Base-by-base conservation (phyloP, 2,329 filamentous ascomycete species). In the Fusarium praegraminearum region DNA sequence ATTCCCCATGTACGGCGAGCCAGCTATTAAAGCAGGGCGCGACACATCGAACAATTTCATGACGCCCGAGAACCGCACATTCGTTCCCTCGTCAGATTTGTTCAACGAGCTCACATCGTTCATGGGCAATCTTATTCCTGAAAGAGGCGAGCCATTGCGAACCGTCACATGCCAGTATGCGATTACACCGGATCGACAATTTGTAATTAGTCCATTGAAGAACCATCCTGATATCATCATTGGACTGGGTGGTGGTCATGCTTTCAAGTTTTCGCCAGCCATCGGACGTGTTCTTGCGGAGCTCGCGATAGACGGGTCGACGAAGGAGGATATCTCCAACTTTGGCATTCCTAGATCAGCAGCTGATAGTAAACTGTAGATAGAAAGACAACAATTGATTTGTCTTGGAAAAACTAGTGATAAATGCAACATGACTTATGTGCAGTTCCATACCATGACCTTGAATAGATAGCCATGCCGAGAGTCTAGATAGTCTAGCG, bases 101-200 rank as follows among this genome's bases (percentile, higher is more conserved):
- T 53, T 61, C 4, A 53, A 61, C 2, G 58, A 70, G 7, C 26
- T 70, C 3, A 44, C 55, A 2, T 52, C 36, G 0, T 68, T 70
- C 13, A 65, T 70, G 63, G n/a, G 36, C 1, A 47, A 32, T 16
- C 26, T 70, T 3, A 70, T 70, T 26, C 69, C 62, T 0, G 16
- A n/a, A 5, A 69, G 59, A 50, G 72, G 32, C 1, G 20, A 57
- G 9, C 51, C 67, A 1, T 15, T 74, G 15, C 69, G 73, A 7
- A 75, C 73, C 5, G 58, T 75, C 11, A 75, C 73, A 1, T 75
- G 73, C 9, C 73, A 75, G n/a, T 75, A 75, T 12, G 65, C 73
- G 0, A 70, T 74, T 1, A 75, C 73, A 0, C 73, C 73, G 0
- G 72, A 71, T 24, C 66, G 73, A 2, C 73, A 73, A 30, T 73